phyloP scores from a whole-genome alignment of 2,329 filamentous ascomycete genomes.

The Colletotrichum somersetense region DNA sequence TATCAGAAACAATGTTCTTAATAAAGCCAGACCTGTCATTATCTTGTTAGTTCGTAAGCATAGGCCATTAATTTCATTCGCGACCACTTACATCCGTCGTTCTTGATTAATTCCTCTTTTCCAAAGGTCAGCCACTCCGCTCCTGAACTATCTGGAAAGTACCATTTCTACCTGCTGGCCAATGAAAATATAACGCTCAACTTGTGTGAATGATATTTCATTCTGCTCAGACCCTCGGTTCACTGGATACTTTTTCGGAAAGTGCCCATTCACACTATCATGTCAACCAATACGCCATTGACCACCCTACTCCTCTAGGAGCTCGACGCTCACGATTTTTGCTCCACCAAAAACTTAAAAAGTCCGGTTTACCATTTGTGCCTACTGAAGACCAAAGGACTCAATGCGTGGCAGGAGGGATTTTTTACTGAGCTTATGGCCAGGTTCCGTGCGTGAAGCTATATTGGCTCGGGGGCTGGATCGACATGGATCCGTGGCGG shows the following conservation, averaged over 20 bases:
- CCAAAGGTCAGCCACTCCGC: constrained; percentile 44
- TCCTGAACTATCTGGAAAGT: constrained; percentile 45
- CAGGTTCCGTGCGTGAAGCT: not conserved
- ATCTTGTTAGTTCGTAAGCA: not conserved
- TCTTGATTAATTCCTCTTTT: constrained; percentile 64
- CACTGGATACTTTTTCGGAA: constrained; percentile 47
- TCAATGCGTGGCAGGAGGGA: too few species aligned
- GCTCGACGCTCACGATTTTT: constrained; percentile 48
- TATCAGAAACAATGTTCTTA: constrained; percentile 58
- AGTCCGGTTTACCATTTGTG: constrained; percentile 51
- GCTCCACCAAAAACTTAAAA: constrained; percentile 55
- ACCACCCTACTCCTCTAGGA: constrained; percentile 51
- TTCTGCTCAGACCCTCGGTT: constrained; percentile 45
- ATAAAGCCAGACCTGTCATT: constrained; percentile 46
- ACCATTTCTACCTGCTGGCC: constrained; percentile 51
- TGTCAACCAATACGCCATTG: constrained; percentile 53
- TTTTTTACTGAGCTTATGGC: not conserved
- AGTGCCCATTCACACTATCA: constrained; percentile 47
- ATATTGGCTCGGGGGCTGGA: not conserved
- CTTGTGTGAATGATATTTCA: constrained; percentile 33
- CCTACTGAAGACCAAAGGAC: constrained; percentile 45
- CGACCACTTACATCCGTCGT: constrained; percentile 52
- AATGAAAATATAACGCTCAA: constrained; percentile 35
- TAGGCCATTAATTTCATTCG: not conserved
- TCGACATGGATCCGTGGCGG: not conserved